These are phyloP conservation scores for Aureobasidium vineae DNA, from an alignment of 2,329 filamentous ascomycete species.

Conservation along the genomic window DNA sequence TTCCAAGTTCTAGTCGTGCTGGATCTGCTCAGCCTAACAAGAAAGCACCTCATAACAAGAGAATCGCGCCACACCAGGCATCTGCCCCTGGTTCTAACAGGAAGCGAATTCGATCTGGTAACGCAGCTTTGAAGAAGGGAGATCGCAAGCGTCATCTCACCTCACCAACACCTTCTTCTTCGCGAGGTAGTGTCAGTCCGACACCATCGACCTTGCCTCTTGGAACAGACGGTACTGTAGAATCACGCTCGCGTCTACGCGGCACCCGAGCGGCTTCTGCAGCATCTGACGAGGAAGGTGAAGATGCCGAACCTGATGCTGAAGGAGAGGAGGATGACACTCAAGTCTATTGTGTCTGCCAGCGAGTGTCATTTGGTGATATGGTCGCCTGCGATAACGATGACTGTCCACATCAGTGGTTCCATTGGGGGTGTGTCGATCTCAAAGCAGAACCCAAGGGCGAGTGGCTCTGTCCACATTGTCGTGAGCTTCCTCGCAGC, in stretches of 20 bases:
- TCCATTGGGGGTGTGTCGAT: slow-evolving; percentile 68
- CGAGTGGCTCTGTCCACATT: slow-evolving; percentile 51
- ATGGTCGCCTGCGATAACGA: slow-evolving; percentile 90
- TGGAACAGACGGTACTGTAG: slow-evolving; percentile 33
- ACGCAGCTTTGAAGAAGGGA: slow-evolving; percentile 30
- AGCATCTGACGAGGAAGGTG: slow-evolving; percentile 33
- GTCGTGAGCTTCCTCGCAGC: slow-evolving; percentile 37
- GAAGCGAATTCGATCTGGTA: slow-evolving; percentile 28
- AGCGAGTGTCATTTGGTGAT: slow-evolving; percentile 79
- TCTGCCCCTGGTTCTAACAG: slow-evolving; percentile 31
- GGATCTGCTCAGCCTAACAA: slow-evolving; percentile 57
- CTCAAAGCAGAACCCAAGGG: slow-evolving; percentile 52
- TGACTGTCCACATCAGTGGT: slow-evolving; percentile 79
- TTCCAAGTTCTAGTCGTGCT: slow-evolving; percentile 50
- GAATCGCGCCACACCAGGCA: slow-evolving; percentile 53
- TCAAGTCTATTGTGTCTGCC: slow-evolving; percentile 76
- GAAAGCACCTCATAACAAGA: slow-evolving; percentile 48
- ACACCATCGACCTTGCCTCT: slow-evolving; percentile 37
- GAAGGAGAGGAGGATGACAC: slow-evolving; percentile 71
- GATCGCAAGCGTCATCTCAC: slow-evolving; percentile 39
- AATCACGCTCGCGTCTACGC: slow-evolving; percentile 19
- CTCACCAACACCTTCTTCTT: slow-evolving; percentile 35
- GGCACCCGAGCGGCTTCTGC: slow-evolving; percentile 11
- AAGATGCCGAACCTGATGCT: slow-evolving; percentile 45
- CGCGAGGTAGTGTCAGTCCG: slow-evolving; percentile 35